phyloP scores from a whole-genome alignment of 2,329 filamentous ascomycete genomes.

The Phoma sp. region DNA sequence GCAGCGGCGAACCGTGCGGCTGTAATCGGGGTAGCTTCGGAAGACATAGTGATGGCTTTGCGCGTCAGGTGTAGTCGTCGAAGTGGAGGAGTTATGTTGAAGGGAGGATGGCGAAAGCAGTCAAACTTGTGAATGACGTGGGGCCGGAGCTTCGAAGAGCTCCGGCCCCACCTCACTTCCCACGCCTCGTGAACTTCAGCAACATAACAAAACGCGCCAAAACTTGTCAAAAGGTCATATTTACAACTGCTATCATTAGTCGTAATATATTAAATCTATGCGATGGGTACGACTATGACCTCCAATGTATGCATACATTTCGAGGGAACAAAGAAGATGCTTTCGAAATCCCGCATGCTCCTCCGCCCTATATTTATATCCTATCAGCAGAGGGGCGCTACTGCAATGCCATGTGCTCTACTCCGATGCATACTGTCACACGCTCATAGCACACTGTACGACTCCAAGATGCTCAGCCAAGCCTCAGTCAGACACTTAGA shows the following conservation, averaged over 20 bases:
- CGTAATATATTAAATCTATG: too few species aligned
- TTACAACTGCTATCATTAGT: too few species aligned
- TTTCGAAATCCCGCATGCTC: not conserved
- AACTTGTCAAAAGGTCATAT: too few species aligned
- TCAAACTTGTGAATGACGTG: not conserved
- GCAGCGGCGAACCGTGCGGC: slow-evolving; percentile 71
- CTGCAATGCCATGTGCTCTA: not conserved
- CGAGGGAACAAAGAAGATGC: not conserved
- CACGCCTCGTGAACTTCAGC: not conserved
- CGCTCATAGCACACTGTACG: not conserved
- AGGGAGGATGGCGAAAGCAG: not conserved
- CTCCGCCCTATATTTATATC: too few species aligned
- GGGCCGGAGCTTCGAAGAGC: not conserved
- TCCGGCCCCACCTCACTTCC: not conserved
- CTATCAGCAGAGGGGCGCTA: not conserved
- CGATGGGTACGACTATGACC: too few species aligned
- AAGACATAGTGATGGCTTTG: slow-evolving; percentile 62
- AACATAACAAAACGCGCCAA: not conserved
- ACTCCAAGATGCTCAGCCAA: not conserved
- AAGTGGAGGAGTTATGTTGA: not conserved
- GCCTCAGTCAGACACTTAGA: not conserved
- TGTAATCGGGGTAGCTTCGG: slow-evolving; percentile 67
- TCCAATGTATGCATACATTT: too few species aligned
- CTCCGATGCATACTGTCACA: too few species aligned
- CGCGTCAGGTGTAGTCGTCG: not conserved